Conservation (phyloP, 1,284 basidiomycete species). For the Ustilago cynodontis region DNA sequence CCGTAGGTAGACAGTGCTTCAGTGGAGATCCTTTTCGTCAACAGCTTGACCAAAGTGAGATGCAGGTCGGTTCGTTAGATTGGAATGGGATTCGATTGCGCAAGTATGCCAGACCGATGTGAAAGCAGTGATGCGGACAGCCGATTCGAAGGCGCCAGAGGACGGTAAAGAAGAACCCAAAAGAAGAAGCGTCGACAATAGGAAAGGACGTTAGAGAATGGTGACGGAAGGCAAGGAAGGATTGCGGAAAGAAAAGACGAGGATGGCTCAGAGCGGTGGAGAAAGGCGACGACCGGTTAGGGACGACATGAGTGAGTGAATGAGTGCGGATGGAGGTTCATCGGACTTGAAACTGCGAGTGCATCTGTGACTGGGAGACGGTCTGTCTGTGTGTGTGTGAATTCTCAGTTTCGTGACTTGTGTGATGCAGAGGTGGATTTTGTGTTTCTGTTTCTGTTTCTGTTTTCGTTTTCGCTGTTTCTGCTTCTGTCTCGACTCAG, state of each 20-base stretch:
- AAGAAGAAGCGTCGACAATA: slow-evolving; percentile 6
- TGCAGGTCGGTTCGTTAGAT: background rate
- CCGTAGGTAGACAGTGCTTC: background rate
- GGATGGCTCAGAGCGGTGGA: background rate
- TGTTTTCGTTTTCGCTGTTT: background rate
- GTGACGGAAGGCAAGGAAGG: background rate
- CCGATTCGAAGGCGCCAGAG: background rate
- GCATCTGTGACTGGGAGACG: background rate
- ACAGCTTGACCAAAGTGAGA: background rate
- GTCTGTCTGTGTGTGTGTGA: background rate
- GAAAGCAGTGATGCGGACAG: background rate
- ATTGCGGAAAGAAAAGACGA: background rate
- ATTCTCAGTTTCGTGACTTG: background rate
- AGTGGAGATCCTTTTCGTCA: background rate
- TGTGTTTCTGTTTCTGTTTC: background rate
- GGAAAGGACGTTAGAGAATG: slow-evolving; percentile 1
- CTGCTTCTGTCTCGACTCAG: background rate
- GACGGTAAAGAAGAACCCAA: slow-evolving; percentile 2
- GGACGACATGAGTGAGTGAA: background rate
- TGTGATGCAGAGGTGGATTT: background rate
- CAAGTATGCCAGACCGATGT: background rate
- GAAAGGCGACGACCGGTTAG: background rate
- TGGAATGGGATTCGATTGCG: background rate
- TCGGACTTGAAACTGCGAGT: slow-evolving; percentile 20
- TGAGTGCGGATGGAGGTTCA: slow-evolving; percentile 19